Conservation (phyloP, 495 filamentous ascomycete species). For the Mytilinidion resinicola region DNA sequence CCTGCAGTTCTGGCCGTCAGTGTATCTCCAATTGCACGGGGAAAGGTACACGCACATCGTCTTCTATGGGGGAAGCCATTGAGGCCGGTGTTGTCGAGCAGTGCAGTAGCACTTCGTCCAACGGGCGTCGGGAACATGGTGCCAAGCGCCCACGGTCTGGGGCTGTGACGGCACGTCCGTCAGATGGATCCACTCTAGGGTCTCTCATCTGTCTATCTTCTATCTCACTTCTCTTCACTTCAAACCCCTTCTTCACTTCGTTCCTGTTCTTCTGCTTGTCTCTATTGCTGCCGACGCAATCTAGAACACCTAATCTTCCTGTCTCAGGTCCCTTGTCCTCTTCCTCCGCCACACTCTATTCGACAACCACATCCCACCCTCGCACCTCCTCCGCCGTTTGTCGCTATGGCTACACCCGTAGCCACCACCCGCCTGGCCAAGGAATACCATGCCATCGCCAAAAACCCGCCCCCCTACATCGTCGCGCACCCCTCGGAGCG, state of each 20-base stretch:
- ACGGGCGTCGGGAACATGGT: no score
- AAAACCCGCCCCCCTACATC: slow-evolving; percentile 91
- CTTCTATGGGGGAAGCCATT: slow-evolving; percentile 50
- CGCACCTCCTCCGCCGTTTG: not conserved
- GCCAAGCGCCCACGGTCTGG: no score
- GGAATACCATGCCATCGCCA: slow-evolving; percentile 87
- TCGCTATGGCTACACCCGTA: slow-evolving; percentile 34
- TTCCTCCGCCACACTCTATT: not conserved
- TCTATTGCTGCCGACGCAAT: no score
- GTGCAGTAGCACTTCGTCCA: no score
- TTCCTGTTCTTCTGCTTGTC: no score
- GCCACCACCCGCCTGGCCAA: slow-evolving; percentile 59
- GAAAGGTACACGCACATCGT: slow-evolving; percentile 39
- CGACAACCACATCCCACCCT: not conserved
- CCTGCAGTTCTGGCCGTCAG: slow-evolving; percentile 35
- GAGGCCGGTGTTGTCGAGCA: slow-evolving; percentile 9
- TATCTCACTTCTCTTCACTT: no score
- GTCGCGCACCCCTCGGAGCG: slow-evolving; percentile 86
- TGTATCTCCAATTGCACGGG: not conserved
- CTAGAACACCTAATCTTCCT: not conserved
- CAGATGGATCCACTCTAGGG: no score
- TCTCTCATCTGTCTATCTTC: no score
- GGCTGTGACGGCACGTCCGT: no score
- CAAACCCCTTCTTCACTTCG: no score
- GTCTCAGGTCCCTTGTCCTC: no score